Conservation (phyloP, 371 early-diverging fungal species). For the Mortierella sp. region DNA sequence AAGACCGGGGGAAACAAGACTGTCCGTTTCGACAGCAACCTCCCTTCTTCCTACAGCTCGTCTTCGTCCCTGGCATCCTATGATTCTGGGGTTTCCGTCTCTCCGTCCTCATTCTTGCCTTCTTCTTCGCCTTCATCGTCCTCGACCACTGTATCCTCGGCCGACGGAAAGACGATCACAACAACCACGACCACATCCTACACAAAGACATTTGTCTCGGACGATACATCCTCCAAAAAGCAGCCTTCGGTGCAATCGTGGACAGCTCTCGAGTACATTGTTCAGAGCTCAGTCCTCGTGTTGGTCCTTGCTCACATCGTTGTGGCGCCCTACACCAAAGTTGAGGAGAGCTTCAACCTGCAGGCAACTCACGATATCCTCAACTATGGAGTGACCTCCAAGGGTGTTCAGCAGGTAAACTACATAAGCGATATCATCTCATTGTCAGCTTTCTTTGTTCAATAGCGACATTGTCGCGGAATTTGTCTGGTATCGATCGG, state of each 20-base stretch:
- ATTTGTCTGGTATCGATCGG: background rate
- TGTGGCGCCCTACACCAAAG: conserved; percentile 89
- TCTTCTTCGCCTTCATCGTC: background rate
- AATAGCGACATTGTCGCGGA: background rate
- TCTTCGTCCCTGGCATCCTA: background rate
- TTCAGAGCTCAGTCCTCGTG: conserved; percentile 33
- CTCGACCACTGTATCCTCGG: background rate
- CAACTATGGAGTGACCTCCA: conserved; percentile 56
- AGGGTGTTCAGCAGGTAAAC: conserved; percentile 56
- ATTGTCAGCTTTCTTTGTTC: background rate
- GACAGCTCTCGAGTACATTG: conserved; percentile 14
- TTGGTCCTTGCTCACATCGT: conserved; percentile 62
- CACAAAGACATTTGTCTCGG: background rate
- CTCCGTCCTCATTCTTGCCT: conserved; percentile 10
- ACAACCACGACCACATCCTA: background rate
- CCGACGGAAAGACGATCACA: background rate
- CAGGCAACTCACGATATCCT: conserved; percentile 94
- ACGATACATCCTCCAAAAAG: background rate
- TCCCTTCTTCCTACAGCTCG: background rate
- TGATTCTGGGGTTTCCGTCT: background rate
- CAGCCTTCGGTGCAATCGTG: background rate
- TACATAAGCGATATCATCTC: background rate
- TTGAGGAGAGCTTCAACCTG: conserved; percentile 96
- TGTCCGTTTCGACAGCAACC: conserved; percentile 13
- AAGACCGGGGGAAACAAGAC: conserved; percentile 7